Conservation (phyloP, 1,284 basidiomycete genomes). For the Mycosarcoma mackinlayi region DNA sequence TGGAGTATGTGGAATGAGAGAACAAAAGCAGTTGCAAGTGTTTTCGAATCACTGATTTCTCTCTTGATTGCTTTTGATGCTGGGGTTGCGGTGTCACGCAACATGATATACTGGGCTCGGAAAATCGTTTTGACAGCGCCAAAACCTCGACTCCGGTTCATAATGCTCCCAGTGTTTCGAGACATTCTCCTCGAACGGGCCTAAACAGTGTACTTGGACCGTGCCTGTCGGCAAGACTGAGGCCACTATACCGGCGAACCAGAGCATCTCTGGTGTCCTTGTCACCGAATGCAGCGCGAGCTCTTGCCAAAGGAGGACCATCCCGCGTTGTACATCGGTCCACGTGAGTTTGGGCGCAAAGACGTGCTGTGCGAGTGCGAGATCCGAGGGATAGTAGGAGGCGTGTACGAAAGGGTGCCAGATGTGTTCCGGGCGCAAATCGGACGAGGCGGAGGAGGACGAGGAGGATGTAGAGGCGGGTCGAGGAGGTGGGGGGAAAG, state of each 20-base stretch:
- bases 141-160: neutral
- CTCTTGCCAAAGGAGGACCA: neutral
- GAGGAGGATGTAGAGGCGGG: no score
- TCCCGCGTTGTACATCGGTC: neutral
- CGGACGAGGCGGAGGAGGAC: no score
- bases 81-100: no score
- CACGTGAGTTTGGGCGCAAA: neutral
- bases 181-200: neutral
- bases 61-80: no score
- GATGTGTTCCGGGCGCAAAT: no score
- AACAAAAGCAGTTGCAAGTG: no score
- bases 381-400: neutral
- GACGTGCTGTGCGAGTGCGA: neutral
- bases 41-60: no score
- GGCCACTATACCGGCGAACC: constrained; percentile 4
- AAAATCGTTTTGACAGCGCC: neutral
- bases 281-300: constrained; percentile 1
- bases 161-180: constrained; percentile 4
- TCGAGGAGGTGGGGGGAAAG: no score
- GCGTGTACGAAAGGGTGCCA: neutral
- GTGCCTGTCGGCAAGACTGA: neutral
- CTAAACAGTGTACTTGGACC: neutral
- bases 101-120: neutral
- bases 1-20: no score
- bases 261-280: neutral